Percentiles rank a stretch among this genome's conserved stretches.
phyloP scores from a whole-genome alignment of 148 eudicot species.

The Vaccinium corymbosum region DNA sequence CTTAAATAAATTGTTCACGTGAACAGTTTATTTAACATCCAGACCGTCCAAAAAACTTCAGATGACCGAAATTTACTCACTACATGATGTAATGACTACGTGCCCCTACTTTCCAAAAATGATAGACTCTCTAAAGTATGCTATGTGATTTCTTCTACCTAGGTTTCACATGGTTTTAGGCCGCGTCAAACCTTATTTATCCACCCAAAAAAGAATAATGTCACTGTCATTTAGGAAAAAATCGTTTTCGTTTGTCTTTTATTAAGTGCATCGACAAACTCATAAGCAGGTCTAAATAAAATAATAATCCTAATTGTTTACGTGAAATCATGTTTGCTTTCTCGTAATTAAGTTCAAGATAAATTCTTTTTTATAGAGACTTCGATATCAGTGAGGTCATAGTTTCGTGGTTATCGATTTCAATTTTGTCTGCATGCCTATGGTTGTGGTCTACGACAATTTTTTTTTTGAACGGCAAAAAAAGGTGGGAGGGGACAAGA shows the following conservation, averaged over 20 bases:
- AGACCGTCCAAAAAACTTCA: no score
- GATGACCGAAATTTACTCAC: no score
- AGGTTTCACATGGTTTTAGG: neutral
- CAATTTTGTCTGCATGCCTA: neutral
- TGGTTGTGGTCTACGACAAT: neutral
- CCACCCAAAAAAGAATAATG: neutral
- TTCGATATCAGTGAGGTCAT: neutral
- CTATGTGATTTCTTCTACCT: neutral
- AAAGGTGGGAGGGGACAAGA: no score
- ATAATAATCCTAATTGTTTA: neutral
- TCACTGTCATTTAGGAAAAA: neutral
- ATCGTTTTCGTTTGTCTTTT: neutral
- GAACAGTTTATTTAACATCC: no score
- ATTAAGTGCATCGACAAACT: neutral
- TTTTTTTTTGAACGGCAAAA: no score
- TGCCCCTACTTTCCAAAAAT: no score
- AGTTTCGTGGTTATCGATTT: neutral
- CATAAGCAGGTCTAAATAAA: neutral
- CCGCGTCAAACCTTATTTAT: neutral
- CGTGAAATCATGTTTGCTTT: neutral
- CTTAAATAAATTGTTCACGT: no score
- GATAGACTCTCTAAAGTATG: no score
- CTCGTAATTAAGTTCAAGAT: neutral
- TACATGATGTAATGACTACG: no score
- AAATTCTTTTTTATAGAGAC: neutral